Conservation (phyloP, 768 basidiomycete species). For the Mycena latifolia region DNA sequence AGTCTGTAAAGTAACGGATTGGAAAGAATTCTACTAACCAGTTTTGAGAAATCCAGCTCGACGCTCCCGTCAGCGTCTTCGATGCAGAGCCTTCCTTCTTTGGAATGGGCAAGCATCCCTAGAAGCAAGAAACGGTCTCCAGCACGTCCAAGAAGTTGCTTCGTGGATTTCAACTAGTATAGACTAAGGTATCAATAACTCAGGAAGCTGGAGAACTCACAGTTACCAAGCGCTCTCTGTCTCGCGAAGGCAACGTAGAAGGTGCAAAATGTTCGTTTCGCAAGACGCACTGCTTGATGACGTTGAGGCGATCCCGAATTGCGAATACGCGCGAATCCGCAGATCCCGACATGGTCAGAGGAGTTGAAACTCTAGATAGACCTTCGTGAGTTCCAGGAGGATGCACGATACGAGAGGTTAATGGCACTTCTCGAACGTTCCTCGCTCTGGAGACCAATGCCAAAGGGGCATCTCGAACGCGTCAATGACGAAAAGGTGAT, state of each 20-base stretch:
- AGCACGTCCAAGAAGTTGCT: slow-evolving; percentile 92
- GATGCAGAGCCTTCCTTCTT: slow-evolving; percentile 90
- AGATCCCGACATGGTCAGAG: slow-evolving; percentile 82
- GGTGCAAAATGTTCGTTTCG: slow-evolving; percentile 99
- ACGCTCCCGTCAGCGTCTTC: slow-evolving; percentile 96
- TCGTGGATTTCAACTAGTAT: slow-evolving; percentile 89
- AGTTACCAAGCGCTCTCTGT: slow-evolving; percentile 90
- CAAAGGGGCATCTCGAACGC: slow-evolving; percentile 97
- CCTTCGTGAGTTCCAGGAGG: slow-evolving; percentile 10
- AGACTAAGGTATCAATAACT: not conserved
- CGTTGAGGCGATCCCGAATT: slow-evolving; percentile 86
- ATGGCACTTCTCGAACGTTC: slow-evolving; percentile 88
- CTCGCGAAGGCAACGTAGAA: slow-evolving; percentile 90
- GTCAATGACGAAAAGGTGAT: slow-evolving; percentile 85
- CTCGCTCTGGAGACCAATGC: slow-evolving; percentile 89
- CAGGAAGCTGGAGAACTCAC: slow-evolving; percentile 54
- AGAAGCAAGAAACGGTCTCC: slow-evolving; percentile 93
- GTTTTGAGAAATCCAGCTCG: slow-evolving; percentile 86
- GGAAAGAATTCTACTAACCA: slow-evolving; percentile 62
- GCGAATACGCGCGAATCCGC: slow-evolving; percentile 86
- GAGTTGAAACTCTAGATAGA: slow-evolving; percentile 59
- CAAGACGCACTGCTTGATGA: slow-evolving; percentile 93
- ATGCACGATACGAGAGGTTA: not conserved
- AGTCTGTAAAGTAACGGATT: slow-evolving; percentile 27
- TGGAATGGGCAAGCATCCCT: slow-evolving; percentile 91